phyloP scores from a whole-genome alignment of 495 filamentous ascomycete species.

The Trichocladium uniseriatum region DNA sequence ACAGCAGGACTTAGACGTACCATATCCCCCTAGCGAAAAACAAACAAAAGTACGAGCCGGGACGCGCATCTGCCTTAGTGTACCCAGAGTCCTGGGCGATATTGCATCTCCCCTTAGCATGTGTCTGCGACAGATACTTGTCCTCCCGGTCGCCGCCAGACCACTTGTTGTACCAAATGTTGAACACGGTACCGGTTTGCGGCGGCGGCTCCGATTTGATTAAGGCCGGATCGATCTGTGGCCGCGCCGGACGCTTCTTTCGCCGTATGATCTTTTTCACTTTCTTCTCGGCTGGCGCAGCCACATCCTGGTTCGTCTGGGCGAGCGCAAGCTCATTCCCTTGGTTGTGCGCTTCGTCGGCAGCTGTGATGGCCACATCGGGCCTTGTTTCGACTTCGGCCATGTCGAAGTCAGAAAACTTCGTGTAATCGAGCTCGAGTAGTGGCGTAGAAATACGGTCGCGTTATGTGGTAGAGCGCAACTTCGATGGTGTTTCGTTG shows the following conservation, averaged over 20 bases:
- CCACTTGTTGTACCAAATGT: conserved; percentile 81
- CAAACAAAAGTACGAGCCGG: conserved; percentile 82
- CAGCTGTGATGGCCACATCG: conserved; percentile 5
- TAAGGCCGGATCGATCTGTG: conserved; percentile 74
- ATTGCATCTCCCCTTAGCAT: conserved; percentile 70
- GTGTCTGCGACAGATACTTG: conserved; percentile 64
- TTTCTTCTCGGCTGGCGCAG: conserved; percentile 41
- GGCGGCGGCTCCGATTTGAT: conserved; percentile 69
- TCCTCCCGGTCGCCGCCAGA: conserved; percentile 89
- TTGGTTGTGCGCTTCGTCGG: conserved; percentile 10
- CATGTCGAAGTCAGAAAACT: conserved; percentile 1
- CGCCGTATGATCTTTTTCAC: conserved; percentile 57
- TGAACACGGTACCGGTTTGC: conserved; percentile 89
- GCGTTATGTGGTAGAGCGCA: too few species aligned
- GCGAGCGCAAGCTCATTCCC: conserved; percentile 25
- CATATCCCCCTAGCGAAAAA: conserved; percentile 63
- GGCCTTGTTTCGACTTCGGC: conserved; percentile 13
- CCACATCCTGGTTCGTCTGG: conserved; percentile 37
- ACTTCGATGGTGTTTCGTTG: not conserved
- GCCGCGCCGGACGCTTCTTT: conserved; percentile 59
- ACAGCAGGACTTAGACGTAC: not conserved
- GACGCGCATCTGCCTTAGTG: conserved; percentile 67
- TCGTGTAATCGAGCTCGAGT: not conserved
- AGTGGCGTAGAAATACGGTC: too few species aligned
- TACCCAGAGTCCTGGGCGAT: conserved; percentile 76